These are phyloP conservation scores for Capsicum pubescens DNA, from an alignment of 257 asterid genomes.

Conservation along the genomic window DNA sequence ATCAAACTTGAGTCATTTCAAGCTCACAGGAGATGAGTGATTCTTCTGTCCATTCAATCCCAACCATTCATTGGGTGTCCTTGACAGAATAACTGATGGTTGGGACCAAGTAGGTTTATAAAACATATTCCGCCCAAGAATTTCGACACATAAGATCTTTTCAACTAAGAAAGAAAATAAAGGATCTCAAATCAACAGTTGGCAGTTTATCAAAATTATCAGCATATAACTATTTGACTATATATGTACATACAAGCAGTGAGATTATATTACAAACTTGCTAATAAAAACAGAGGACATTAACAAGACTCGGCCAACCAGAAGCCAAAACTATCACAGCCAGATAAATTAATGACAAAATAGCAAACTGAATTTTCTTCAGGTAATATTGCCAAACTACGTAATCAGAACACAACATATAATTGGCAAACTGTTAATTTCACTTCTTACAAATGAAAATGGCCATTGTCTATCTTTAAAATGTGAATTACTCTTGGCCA, in stretches of 20 bases:
- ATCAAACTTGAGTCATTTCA: neutral
- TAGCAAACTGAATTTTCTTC: neutral
- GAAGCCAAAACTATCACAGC: neutral
- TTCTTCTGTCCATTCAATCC: slow-evolving; percentile 4
- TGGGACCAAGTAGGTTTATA: neutral
- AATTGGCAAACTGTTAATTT: neutral
- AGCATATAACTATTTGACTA: neutral
- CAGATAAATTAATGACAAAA: neutral
- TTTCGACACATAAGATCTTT: neutral
- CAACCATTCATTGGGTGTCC: neutral
- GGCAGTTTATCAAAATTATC: neutral
- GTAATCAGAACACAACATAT: neutral
- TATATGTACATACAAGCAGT: neutral
- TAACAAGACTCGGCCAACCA: neutral
- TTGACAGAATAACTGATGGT: neutral
- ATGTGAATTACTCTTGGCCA: neutral
- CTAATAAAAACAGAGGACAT: neutral
- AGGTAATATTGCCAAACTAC: neutral
- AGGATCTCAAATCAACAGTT: slow-evolving; percentile 7
- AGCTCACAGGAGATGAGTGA: neutral
- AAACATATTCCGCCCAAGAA: neutral
- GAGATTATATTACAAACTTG: neutral
- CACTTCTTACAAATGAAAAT: neutral
- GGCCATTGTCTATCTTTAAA: neutral
- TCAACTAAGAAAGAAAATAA: neutral